phyloP scores from a whole-genome alignment of 768 basidiomycete genomes.

The Rhodotorula taiwanensis region DNA sequence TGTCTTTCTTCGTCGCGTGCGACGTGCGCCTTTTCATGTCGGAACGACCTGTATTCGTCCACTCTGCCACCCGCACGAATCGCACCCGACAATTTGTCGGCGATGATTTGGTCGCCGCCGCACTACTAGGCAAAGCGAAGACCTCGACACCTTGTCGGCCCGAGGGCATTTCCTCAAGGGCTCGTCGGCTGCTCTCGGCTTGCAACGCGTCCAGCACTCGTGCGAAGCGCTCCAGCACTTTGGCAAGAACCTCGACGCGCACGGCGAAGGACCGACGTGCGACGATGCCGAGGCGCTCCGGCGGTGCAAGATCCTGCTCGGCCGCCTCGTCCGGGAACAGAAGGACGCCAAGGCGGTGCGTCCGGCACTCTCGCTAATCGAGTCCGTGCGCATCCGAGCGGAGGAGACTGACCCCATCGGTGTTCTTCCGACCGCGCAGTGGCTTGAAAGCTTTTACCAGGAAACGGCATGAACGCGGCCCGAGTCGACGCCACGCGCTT shows the following conservation, averaged over 20 bases:
- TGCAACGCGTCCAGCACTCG: slow-evolving; percentile 67
- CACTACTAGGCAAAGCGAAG: slow-evolving; percentile 38
- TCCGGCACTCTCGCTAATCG: background rate
- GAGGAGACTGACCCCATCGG: background rate
- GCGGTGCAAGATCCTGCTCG: slow-evolving; percentile 56
- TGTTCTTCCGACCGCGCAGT: background rate
- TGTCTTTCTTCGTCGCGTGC: too few relatives aligned
- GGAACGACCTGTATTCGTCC: too few relatives aligned
- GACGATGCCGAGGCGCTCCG: slow-evolving; percentile 42
- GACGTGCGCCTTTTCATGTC: too few relatives aligned
- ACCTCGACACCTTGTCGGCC: slow-evolving; percentile 61
- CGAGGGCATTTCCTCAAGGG: slow-evolving; percentile 96
- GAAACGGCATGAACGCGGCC: background rate
- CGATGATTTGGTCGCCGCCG: too few relatives aligned
- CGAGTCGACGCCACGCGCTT: background rate
- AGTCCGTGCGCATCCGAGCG: background rate
- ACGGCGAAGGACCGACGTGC: slow-evolving; percentile 40
- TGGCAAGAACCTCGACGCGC: slow-evolving; percentile 60
- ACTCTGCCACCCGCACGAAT: too few relatives aligned
- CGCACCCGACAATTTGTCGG: too few relatives aligned
- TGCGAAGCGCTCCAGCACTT: slow-evolving; percentile 91
- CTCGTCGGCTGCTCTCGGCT: slow-evolving; percentile 87
- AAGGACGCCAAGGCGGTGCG: slow-evolving; percentile 53
- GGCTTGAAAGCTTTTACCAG: slow-evolving; percentile 1
- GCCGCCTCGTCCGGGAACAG: slow-evolving; percentile 62